phyloP scores from a whole-genome alignment of 139 green algal species.

The Chlamydomonas sp. region DNA sequence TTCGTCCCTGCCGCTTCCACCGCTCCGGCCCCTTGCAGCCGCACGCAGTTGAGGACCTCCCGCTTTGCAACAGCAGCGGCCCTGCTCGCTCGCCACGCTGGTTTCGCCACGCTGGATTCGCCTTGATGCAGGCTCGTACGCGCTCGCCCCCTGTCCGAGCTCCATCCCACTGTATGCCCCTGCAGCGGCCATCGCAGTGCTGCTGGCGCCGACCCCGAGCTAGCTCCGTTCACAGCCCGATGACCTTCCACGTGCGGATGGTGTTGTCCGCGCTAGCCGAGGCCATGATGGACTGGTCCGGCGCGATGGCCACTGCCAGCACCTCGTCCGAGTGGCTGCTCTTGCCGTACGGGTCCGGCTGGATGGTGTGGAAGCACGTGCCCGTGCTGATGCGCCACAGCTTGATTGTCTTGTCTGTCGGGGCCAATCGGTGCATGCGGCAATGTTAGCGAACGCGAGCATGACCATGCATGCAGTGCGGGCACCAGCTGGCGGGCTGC shows the following conservation, averaged over 20 bases:
- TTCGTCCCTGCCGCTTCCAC: too few species aligned
- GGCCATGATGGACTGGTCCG: conserved; percentile 44
- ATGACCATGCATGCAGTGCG: not conserved
- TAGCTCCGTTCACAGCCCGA: conserved; percentile 16
- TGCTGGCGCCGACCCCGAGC: too few species aligned
- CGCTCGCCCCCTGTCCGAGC: too few species aligned
- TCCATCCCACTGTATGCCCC: too few species aligned
- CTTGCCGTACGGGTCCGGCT: conserved; percentile 28
- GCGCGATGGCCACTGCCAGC: conserved; percentile 43
- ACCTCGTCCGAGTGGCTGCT: conserved; percentile 49
- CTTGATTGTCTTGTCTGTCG: conserved; percentile 52
- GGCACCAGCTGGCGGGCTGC: too few species aligned
- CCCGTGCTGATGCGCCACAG: conserved; percentile 52
- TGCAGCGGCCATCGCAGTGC: too few species aligned
- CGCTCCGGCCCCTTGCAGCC: too few species aligned
- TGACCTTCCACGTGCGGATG: conserved; percentile 47
- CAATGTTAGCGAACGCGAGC: not conserved
- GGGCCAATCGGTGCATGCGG: not conserved
- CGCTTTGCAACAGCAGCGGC: too few species aligned
- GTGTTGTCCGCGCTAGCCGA: conserved; percentile 43
- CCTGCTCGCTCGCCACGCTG: too few species aligned
- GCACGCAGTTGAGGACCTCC: too few species aligned
- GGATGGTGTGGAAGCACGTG: conserved; percentile 47
- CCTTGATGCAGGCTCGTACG: too few species aligned
- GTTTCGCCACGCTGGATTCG: too few species aligned